phyloP scores from a whole-genome alignment of 2,329 filamentous ascomycete species.

The Diaporthe helianthi region DNA sequence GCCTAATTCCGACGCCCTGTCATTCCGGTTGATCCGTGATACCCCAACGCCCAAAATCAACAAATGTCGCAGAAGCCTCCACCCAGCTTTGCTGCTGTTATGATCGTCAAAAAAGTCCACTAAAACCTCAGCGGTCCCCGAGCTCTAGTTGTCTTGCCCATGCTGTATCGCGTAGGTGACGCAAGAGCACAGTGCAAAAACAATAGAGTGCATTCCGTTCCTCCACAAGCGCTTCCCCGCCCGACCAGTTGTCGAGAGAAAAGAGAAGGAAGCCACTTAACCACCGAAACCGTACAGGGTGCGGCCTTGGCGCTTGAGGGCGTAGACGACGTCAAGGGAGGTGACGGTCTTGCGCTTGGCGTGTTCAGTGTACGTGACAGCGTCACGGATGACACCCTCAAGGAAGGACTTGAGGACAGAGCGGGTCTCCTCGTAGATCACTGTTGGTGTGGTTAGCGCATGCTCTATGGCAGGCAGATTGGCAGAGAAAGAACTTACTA shows the following conservation, averaged over 20 bases:
- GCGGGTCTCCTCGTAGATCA: conserved; percentile 86
- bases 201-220: conserved; percentile 28
- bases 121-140: conserved; percentile 19
- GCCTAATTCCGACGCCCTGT: conserved; percentile 37
- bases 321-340: conserved; percentile 69
- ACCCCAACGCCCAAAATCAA: conserved; percentile 40
- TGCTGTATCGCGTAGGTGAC: conserved; percentile 7
- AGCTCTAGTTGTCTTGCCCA: conserved; percentile 28
- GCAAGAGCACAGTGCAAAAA: conserved; percentile 18
- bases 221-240: conserved; percentile 9
- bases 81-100: conserved; percentile 27
- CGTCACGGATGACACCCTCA: conserved; percentile 80
- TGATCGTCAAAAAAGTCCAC: conserved; percentile 29
- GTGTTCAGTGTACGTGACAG: conserved; percentile 84
- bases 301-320: conserved; percentile 69
- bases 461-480: neutral
- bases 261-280: conserved; percentile 46
- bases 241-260: neutral
- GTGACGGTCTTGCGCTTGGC: conserved; percentile 79
- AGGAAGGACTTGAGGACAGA: conserved; percentile 86
- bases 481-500: conserved; percentile 61
- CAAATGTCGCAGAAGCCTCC: conserved; percentile 27
- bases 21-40: conserved; percentile 37
- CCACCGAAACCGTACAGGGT: conserved; percentile 75
- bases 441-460: conserved; percentile 44